phyloP scores from a whole-genome alignment of 73 alveolate genomes.

The Halteria grandinella region DNA sequence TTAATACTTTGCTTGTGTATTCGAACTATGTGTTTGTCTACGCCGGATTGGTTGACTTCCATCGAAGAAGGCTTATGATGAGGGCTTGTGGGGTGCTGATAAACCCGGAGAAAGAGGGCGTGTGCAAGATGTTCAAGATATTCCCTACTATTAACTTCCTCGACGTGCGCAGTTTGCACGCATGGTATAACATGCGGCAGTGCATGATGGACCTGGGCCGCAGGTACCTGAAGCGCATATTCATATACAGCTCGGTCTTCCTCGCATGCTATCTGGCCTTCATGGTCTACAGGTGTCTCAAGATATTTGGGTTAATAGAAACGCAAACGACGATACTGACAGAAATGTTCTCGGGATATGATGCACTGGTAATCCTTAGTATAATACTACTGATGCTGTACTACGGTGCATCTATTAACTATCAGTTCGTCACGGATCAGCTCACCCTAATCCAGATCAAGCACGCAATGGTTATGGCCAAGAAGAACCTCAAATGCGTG shows the following conservation, averaged over 20 bases:
- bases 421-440: constrained; percentile 20
- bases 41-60: constrained; percentile 28
- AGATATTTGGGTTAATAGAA: constrained; percentile 7
- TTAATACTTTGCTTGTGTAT: neutral
- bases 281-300: neutral
- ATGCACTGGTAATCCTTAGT: constrained; percentile 7
- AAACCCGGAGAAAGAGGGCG: constrained; percentile 16
- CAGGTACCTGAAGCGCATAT: constrained; percentile 27
- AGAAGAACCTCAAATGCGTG: neutral
- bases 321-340: neutral
- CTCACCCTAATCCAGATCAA: constrained; percentile 1
- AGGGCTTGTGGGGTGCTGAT: constrained; percentile 30
- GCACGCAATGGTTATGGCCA: neutral
- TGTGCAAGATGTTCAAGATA: neutral
- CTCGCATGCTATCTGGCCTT: constrained; percentile 10
- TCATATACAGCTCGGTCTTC: constrained; percentile 30
- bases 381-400: constrained; percentile 14
- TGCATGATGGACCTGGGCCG: constrained; percentile 38
- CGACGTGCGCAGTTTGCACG: constrained; percentile 1
- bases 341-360: neutral
- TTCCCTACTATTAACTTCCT: constrained; percentile 36
- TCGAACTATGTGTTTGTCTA: constrained; percentile 25
- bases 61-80: constrained; percentile 13
- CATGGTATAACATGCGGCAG: constrained; percentile 24
- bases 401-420: constrained; percentile 26